phyloP scores from a whole-genome alignment of 1,284 basidiomycete genomes.

The Pyrrhoderma lamaoense region DNA sequence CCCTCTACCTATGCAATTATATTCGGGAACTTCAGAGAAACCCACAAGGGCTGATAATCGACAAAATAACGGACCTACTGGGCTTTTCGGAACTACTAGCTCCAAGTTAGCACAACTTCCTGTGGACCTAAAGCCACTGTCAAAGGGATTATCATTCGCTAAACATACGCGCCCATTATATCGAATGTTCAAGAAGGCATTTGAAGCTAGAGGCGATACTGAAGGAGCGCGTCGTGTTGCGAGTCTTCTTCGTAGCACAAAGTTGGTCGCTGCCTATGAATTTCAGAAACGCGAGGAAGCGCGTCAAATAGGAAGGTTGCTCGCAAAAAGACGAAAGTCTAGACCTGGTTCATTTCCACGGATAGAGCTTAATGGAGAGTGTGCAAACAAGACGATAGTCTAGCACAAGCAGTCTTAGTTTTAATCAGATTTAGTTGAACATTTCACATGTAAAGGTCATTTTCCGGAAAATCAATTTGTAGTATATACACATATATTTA shows the following conservation, averaged over 20 bases:
- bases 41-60: no score
- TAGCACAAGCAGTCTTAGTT: no score
- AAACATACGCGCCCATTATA: slow-evolving; percentile 57
- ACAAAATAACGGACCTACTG: background rate
- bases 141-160: slow-evolving; percentile 39
- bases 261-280: slow-evolving; percentile 1
- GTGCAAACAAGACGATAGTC: no score
- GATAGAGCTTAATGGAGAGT: no score
- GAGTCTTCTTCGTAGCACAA: slow-evolving; percentile 34
- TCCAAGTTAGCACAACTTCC: slow-evolving; percentile 19
- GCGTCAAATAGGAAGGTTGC: slow-evolving; percentile 5
- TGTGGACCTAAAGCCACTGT: slow-evolving; percentile 28
- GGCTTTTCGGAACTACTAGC: slow-evolving; percentile 16
- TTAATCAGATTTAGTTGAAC: no score
- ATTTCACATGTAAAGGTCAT: no score
- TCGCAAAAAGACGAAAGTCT: background rate
- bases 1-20: slow-evolving; percentile 28
- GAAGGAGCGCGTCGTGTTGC: slow-evolving; percentile 46
- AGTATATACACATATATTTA: no score
- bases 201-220: slow-evolving; percentile 46
- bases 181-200: slow-evolving; percentile 62
- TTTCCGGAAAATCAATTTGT: no score
- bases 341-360: no score
- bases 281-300: background rate
- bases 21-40: background rate